phyloP scores from a whole-genome alignment of 2,329 filamentous ascomycete genomes.

The Geoglossum cookeanum region DNA sequence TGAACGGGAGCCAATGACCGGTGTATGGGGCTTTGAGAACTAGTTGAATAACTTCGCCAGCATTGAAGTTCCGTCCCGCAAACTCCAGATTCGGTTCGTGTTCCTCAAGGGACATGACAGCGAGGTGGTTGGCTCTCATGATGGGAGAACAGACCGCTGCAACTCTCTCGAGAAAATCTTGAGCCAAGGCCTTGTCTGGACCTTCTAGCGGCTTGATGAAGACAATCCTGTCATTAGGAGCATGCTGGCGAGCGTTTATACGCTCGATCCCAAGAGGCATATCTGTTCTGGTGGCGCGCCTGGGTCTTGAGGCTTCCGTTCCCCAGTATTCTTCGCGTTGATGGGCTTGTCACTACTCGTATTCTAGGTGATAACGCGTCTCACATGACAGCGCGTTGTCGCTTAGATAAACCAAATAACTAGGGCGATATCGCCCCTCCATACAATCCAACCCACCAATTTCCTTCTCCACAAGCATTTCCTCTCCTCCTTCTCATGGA shows the following conservation, averaged over 20 bases:
- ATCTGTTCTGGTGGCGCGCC: conserved; percentile 4
- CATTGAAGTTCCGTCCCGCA: conserved; percentile 77
- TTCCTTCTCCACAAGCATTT: no score
- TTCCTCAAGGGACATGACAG: conserved; percentile 57
- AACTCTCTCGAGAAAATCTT: conserved; percentile 56
- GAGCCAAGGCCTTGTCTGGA: conserved; percentile 39
- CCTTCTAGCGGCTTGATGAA: conserved; percentile 70
- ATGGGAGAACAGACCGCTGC: conserved; percentile 64
- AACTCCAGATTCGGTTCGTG: conserved; percentile 68
- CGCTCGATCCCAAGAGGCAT: conserved; percentile 69
- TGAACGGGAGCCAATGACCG: conserved; percentile 58
- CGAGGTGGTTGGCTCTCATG: conserved; percentile 46
- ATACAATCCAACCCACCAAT: not conserved
- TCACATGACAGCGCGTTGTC: not conserved
- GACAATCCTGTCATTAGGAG: conserved; percentile 59
- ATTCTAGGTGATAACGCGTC: no score
- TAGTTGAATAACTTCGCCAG: conserved; percentile 69
- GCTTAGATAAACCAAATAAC: no score
- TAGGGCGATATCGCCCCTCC: not conserved
- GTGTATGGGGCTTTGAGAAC: conserved; percentile 50
- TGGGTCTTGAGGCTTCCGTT: not conserved
- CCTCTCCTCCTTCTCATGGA: not conserved
- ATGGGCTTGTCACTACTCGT: no score
- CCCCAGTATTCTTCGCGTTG: not conserved
- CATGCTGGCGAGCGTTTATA: conserved; percentile 53